Base-by-base conservation (phyloP, 306 rosid genomes). In the Malus orientalis region DNA sequence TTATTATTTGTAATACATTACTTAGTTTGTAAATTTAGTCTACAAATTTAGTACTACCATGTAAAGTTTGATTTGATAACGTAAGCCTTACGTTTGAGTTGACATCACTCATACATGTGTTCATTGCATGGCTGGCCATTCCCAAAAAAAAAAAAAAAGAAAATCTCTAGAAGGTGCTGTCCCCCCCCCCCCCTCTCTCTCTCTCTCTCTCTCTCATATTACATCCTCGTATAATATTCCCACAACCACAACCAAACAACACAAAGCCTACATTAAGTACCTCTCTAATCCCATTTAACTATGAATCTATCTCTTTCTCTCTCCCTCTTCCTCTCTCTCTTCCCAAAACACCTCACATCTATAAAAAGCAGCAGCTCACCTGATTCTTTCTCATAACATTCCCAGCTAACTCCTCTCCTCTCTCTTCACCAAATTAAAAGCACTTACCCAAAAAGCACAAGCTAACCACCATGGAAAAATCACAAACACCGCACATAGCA, bases 21-120 rank as follows among this genome's bases (percentile, higher is more conserved):
- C 1, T 38, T 38, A 38, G 9, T 38, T 38, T 38, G 2, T 38
- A 7, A 38, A 38, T 38, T 38, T 38, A 36, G 9, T 36, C 2
- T 6, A 38, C 9, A 38, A 38, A 38, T 38, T 38, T 38, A 38
- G 10, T 8, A 38, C 2, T 38, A 38, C 42, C 2, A 38, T 38
- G 42, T 38, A 38, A 38, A 38, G 42, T 38, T 38, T 38, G 9
- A 38, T 38, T 20, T 79, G 61, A 77, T 87, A 16, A 36, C 93
- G 75, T 85, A 80, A 84, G 90, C 68, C 81, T 85, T 86, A 85
- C 91, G 93, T 87, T 29, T 25, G 86, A 84, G 23, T 15, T 88
- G 88, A 88, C 91, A 76, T 88, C 96, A 90, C 62, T 32, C 74
- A 15, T 12, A 80, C 33, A 19, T 6, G 60, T 44, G 29, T 9